phyloP scores from a whole-genome alignment of 176 grass and related monocot species.

The Triticum dicoccoides region DNA sequence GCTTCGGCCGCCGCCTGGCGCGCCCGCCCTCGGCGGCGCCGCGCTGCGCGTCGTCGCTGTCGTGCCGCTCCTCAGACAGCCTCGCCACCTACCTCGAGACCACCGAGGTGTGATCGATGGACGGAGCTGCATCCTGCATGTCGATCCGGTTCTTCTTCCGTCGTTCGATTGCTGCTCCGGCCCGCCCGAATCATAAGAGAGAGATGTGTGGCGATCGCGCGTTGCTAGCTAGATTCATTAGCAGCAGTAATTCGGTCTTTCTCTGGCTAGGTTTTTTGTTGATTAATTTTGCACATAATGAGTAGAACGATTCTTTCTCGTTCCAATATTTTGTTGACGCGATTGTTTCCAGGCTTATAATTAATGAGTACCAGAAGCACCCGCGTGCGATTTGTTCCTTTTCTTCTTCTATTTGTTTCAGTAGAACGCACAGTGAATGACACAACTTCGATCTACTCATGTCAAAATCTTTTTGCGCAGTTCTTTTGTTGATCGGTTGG shows the following conservation, averaged over 20 bases:
- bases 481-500: too few relatives aligned
- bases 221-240: background rate
- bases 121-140: background rate
- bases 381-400: background rate
- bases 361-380: background rate
- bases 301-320: background rate
- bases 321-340: background rate
- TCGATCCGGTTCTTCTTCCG: too few relatives aligned
- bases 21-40: conserved; percentile 5
- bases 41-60: conserved; percentile 25
- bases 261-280: background rate
- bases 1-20: conserved; percentile 43
- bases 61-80: conserved; percentile 8
- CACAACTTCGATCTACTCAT: too few relatives aligned
- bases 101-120: background rate
- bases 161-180: background rate
- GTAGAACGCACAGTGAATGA: too few relatives aligned
- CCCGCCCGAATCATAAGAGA: background rate
- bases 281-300: background rate
- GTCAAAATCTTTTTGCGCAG: too few relatives aligned
- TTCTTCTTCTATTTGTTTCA: too few relatives aligned
- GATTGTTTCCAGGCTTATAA: too few relatives aligned
- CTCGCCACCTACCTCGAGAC: conserved; percentile 14
- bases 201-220: background rate
- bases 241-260: background rate